A percentile compares a stretch with the other conserved stretches of the same genome.
phyloP scores from a whole-genome alignment of 1,284 basidiomycete species.

The Lentinula novae-zelandiae region DNA sequence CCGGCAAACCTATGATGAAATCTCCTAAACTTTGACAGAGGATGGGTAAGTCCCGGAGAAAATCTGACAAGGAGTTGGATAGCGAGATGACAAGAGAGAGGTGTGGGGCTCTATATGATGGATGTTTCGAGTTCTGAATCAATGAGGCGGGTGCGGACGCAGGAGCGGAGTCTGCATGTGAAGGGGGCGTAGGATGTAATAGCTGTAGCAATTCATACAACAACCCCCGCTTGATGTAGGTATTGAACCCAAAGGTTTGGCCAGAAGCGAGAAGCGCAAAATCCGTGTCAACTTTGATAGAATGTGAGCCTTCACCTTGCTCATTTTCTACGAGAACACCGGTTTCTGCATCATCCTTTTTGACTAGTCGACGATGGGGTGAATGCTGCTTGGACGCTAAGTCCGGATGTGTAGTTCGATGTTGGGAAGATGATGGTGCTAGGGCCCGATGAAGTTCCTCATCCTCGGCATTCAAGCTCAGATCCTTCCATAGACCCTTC shows the following conservation, averaged over 20 bases:
- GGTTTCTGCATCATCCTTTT: not conserved
- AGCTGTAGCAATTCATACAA: conserved; percentile 46
- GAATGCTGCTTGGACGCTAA: not conserved
- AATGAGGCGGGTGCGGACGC: conserved; percentile 27
- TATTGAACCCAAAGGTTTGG: conserved; percentile 41
- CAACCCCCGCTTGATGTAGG: conserved; percentile 54
- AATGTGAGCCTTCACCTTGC: not conserved
- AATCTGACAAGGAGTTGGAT: not conserved
- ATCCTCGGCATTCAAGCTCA: not conserved
- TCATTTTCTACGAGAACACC: not conserved
- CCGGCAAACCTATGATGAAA: conserved; percentile 31
- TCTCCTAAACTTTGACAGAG: conserved; percentile 42
- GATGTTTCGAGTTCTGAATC: not conserved
- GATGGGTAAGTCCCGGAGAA: conserved; percentile 27
- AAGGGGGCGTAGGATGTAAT: not conserved
- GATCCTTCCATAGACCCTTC: not conserved
- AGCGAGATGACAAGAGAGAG: not conserved
- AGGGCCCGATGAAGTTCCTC: not conserved
- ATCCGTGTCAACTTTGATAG: conserved; percentile 17
- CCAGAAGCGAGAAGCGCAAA: conserved; percentile 48
- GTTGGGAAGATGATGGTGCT: not conserved
- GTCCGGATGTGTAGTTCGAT: not conserved
- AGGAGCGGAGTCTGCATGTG: conserved; percentile 25
- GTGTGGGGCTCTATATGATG: not conserved
- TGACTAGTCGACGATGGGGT: not conserved